phyloP scores from a whole-genome alignment of 1,139 yeast species.

The Yamadazyma epiphylla region DNA sequence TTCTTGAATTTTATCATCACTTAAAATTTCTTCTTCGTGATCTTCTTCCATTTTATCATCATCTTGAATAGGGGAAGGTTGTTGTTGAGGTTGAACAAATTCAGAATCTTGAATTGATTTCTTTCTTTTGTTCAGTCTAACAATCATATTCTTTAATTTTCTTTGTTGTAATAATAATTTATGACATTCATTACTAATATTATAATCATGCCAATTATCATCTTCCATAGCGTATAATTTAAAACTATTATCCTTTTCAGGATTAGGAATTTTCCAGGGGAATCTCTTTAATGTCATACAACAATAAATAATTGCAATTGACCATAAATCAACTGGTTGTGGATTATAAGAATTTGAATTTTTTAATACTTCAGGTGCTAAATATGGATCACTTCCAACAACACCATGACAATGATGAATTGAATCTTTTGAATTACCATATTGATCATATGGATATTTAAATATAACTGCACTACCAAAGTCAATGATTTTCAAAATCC shows the following conservation, averaged over 20 bases:
- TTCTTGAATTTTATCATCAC: constrained; percentile 32
- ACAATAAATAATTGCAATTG: constrained; percentile 90
- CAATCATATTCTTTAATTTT: constrained; percentile 39
- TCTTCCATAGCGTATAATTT: constrained; percentile 55
- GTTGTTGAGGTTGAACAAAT: no score
- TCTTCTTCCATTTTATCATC: constrained; percentile 10
- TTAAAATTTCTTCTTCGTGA: constrained; percentile 22
- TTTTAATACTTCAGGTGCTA: constrained; percentile 91
- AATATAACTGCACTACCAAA: constrained; percentile 96
- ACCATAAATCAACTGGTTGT: constrained; percentile 93
- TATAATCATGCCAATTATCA: constrained; percentile 50
- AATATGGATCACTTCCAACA: constrained; percentile 96
- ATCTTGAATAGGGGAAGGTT: no score
- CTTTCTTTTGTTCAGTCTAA: constrained; percentile 42
- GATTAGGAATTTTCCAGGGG: constrained; percentile 95
- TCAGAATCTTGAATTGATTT: constrained; percentile 15
- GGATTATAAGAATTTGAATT: constrained; percentile 76
- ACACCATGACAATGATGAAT: constrained; percentile 86
- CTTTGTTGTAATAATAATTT: constrained; percentile 44
- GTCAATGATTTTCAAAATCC: constrained; percentile 87
- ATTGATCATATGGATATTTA: constrained; percentile 79
- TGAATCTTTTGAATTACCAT: constrained; percentile 43
- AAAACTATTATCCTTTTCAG: constrained; percentile 79
- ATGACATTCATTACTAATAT: constrained; percentile 48
- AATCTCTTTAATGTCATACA: constrained; percentile 92